Conservation (phyloP, 176 grass and related monocot genomes). For the Coix lacrymajobi region DNA sequence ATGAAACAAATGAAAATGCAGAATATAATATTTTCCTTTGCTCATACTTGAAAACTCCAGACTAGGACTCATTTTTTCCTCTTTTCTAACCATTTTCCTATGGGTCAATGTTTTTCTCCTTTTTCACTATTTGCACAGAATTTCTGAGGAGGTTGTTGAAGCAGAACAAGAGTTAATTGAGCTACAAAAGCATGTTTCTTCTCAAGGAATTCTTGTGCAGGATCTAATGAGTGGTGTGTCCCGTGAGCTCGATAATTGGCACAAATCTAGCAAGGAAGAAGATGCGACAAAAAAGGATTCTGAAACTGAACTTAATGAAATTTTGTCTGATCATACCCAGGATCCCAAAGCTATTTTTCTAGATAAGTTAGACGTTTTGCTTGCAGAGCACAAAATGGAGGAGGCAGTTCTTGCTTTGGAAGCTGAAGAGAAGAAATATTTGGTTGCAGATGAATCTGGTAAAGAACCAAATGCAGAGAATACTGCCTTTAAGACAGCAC, state of each 20-base stretch:
- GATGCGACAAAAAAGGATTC: conserved; percentile 41
- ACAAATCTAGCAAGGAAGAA: conserved; percentile 54
- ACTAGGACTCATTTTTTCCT: neutral
- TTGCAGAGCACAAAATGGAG: conserved; percentile 82
- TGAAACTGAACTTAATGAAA: conserved; percentile 55
- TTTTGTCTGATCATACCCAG: conserved; percentile 46
- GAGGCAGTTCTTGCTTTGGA: conserved; percentile 65
- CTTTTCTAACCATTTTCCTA: neutral
- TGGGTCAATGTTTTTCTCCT: neutral
- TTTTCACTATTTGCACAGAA: conserved; percentile 33
- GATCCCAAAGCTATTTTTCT: conserved; percentile 65
- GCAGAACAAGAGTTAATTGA: conserved; percentile 88
- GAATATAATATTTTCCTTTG: neutral
- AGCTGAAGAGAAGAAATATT: conserved; percentile 63
- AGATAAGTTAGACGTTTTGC: conserved; percentile 67
- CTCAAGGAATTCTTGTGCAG: conserved; percentile 90
- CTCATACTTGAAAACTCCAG: neutral
- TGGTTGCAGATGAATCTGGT: conserved; percentile 29
- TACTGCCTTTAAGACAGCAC: conserved; percentile 53
- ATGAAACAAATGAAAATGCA: neutral
- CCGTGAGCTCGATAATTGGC: conserved; percentile 72
- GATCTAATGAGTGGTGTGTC: conserved; percentile 90
- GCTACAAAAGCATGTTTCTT: conserved; percentile 80
- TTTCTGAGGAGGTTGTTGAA: conserved; percentile 93
- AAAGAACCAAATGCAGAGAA: conserved; percentile 50